Conservation (phyloP, 2,329 filamentous ascomycete genomes). For the Diaporthe vexans region DNA sequence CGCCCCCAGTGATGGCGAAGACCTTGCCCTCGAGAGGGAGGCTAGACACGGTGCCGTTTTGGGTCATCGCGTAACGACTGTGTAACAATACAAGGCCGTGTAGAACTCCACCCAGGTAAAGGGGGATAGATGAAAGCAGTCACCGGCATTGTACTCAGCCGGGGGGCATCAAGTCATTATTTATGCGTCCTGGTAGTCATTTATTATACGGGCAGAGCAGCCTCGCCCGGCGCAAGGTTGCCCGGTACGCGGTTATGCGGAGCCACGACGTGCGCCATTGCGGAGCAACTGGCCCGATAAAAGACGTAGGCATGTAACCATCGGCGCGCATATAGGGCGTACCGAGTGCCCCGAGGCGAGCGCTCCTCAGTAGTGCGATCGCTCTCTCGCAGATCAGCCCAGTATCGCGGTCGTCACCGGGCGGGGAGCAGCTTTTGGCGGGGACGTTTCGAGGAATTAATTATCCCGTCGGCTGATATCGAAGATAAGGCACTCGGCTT, state of each 20-base stretch:
- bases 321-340: neutral
- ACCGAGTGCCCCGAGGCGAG: conserved; percentile 10
- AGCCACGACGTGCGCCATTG: neutral
- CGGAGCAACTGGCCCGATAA: conserved; percentile 1
- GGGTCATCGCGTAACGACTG: neutral
- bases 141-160: neutral
- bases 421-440: conserved; percentile 2
- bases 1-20: conserved; percentile 43
- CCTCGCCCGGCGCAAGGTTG: neutral
- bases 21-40: conserved; percentile 40
- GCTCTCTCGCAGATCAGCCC: conserved; percentile 10
- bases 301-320: neutral
- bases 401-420: neutral
- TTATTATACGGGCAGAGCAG: neutral
- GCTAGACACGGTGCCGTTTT: conserved; percentile 11
- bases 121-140: neutral
- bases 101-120: neutral
- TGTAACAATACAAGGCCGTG: neutral
- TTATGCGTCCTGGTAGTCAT: conserved; percentile 9
- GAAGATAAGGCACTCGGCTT: neutral
- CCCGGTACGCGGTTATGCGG: conserved; percentile 10
- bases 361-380: neutral
- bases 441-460: neutral
- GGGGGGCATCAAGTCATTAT: neutral
- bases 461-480: conserved; percentile 25